phyloP scores from a whole-genome alignment of 139 green algal species.

The Coelastrella sp. region DNA sequence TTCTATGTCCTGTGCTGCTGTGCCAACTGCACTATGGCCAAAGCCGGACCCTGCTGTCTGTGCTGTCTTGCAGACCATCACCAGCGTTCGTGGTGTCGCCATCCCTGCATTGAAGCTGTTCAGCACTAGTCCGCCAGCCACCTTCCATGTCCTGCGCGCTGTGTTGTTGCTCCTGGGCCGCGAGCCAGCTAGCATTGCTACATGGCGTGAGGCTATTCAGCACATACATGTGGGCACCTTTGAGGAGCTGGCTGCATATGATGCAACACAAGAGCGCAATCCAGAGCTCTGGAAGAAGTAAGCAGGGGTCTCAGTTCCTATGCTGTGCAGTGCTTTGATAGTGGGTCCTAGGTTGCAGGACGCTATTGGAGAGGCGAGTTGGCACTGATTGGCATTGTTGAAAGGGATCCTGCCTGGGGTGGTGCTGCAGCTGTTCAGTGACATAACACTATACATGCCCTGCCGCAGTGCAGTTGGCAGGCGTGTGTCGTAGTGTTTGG shows the following conservation, averaged over 20 bases:
- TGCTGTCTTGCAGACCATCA: conserved; percentile 17
- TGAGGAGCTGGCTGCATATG: conserved; percentile 58
- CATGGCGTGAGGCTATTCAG: conserved; percentile 59
- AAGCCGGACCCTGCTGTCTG: too few relatives aligned
- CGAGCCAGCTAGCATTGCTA: conserved; percentile 49
- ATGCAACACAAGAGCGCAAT: conserved; percentile 55
- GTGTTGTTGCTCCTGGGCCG: conserved; percentile 67
- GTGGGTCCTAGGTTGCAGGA: too few relatives aligned
- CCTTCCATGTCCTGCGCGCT: conserved; percentile 65
- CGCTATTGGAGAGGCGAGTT: too few relatives aligned
- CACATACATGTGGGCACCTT: conserved; percentile 58
- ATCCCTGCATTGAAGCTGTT: conserved; percentile 23
- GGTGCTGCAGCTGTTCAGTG: too few relatives aligned
- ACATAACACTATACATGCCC: too few relatives aligned
- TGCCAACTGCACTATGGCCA: too few relatives aligned
- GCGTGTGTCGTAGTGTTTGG: too few relatives aligned
- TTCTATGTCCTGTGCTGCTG: conserved; percentile 15
- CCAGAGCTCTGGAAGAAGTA: conserved; percentile 29
- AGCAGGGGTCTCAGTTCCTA: background rate
- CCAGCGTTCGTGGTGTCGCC: conserved; percentile 15
- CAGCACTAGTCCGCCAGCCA: conserved; percentile 56
- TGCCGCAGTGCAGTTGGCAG: too few relatives aligned
- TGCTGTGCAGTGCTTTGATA: background rate
- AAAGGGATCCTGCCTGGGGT: too few relatives aligned
- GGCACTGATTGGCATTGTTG: too few relatives aligned